Evolutionary conservation across 148 eudicot genomes (phyloP), one percentile per base, ranked within the genome.

Genomic region (Limonium bicolor): DNA sequence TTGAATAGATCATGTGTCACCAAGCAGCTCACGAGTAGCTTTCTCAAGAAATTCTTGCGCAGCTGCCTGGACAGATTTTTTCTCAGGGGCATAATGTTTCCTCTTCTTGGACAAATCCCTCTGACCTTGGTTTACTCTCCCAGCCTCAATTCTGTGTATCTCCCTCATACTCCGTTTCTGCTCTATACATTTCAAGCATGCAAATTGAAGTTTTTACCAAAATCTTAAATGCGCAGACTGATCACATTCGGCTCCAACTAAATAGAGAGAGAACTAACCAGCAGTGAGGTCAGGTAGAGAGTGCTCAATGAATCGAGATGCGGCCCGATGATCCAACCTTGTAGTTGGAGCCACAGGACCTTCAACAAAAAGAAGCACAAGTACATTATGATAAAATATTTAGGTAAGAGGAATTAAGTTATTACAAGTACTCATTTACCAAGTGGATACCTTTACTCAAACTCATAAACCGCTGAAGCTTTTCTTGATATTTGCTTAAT

Each of bases 41-140:
- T 90, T 90, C 45, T 84, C 87, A 49, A 90, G 78, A 67, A 90
- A 90, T 21, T 90, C 93, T 39, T 84, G 81, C 27, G 99, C 82
- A 53, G 93, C 93, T 61, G 82, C 62, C 24, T 71, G 79, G 36
- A 80, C 85, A 48, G 93, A 80, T n/a, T n/a, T 60, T 58, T 67
- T 68, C 27, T 70, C 95, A 35, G 68, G 34, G 11, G 82, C 51
- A 35, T 62, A 77, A 58, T 46, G 68, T 54, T 77, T 90, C 62
- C 97, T 77, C 70, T 72, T 90, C 63, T 75, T 90, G n/a, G 67
- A 72, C 28, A 50, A 41, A 78, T 41, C 68, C 50, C 68, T 70
- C 43, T 90, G 78, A 10, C 61, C 23, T 46, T 68, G 67, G 53
- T 71, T 74, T 41, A 66, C 51, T 33, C 61, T 70, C 26, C 65